A percentile compares a stretch with the other conserved stretches of the same genome.
Evolutionary conservation across 768 basidiomycete species (phyloP).

Genomic region (Calocera viscosa): DNA sequence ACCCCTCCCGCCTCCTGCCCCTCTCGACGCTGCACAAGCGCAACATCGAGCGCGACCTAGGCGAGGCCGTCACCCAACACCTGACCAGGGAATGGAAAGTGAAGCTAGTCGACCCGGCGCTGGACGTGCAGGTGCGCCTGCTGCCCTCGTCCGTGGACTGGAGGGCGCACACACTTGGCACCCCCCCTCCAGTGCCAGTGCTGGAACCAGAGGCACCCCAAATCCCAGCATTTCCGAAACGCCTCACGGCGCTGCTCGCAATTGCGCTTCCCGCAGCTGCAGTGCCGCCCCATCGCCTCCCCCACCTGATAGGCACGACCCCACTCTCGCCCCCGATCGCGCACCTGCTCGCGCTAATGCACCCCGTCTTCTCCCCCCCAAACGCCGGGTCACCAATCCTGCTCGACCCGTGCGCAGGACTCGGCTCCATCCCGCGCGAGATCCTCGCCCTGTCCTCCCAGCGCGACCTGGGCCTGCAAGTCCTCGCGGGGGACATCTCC

Average conservation of each 20-base stretch:
- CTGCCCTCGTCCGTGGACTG: background rate
- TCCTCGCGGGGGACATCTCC: constrained; percentile 1
- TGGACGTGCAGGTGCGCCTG: background rate
- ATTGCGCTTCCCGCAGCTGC: background rate
- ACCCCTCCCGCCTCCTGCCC: constrained; percentile 1
- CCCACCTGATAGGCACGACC: background rate
- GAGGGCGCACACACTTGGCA: background rate
- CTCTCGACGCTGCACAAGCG: background rate
- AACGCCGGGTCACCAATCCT: background rate
- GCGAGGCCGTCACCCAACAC: background rate
- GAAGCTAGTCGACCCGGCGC: background rate
- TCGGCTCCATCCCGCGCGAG: background rate
- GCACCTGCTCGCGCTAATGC: background rate
- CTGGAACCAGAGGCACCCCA: background rate
- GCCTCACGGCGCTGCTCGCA: background rate
- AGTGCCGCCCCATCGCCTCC: background rate
- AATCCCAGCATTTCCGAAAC: background rate
- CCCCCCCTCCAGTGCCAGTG: background rate
- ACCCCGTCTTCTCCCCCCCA: background rate
- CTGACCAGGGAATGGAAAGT: background rate
- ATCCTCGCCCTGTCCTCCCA: background rate
- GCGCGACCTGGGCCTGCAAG: background rate
- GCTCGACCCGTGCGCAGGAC: background rate
- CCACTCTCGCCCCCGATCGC: background rate
- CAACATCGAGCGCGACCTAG: background rate